Evolutionary conservation across 1,284 basidiomycete species (phyloP).

Genomic region (Ustilago loliicola): DNA sequence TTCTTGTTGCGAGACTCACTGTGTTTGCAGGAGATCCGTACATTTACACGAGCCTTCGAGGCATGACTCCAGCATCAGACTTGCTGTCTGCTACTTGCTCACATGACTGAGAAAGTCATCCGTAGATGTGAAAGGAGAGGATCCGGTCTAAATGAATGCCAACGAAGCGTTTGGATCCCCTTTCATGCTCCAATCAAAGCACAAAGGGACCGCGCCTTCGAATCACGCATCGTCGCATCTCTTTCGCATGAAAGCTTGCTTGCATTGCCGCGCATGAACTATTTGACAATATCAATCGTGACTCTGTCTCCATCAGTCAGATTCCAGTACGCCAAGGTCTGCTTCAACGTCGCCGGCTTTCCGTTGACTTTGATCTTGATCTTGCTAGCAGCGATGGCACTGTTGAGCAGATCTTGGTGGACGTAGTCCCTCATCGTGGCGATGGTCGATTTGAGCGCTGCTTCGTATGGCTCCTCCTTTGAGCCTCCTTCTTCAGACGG

Average conservation of each 20-base stretch:
- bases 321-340: constrained; percentile 67
- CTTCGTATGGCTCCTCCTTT: constrained; percentile 54
- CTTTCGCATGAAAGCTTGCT: background rate
- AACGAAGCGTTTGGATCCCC: background rate
- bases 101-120: too few species aligned
- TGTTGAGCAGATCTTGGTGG: constrained; percentile 55
- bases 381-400: constrained; percentile 61
- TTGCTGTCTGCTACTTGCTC: too few species aligned
- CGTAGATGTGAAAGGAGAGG: too few species aligned
- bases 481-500: constrained; percentile 37
- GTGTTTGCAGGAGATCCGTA: too few species aligned
- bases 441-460: constrained; percentile 51
- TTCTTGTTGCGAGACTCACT: too few species aligned
- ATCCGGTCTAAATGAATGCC: too few species aligned
- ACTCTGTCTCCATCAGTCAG: constrained; percentile 60
- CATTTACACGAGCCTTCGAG: too few species aligned
- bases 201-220: background rate
- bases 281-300: constrained; percentile 52
- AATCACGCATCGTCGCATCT: background rate
- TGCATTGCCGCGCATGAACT: constrained; percentile 6
- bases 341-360: constrained; percentile 63
- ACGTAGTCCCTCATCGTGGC: constrained; percentile 64
- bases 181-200: constrained; percentile 2
- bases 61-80: too few species aligned
- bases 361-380: constrained; percentile 61